phyloP scores from a whole-genome alignment of 768 basidiomycete genomes.

The Mycena capillaripes region DNA sequence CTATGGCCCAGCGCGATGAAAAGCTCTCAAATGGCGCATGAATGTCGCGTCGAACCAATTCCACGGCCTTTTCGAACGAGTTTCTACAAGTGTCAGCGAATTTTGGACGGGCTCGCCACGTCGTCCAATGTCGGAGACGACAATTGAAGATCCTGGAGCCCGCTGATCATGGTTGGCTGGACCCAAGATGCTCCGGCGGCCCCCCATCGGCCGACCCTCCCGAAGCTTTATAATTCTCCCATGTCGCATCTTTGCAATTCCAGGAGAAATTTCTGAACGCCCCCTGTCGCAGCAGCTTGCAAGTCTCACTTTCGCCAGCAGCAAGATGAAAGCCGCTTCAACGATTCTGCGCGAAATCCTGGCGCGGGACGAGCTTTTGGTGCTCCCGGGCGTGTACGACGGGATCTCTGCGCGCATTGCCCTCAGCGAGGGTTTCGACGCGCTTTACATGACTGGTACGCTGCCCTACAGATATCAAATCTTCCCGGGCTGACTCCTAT shows the following conservation, averaged over 20 bases:
- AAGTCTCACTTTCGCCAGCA: background rate
- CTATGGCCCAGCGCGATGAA: no score
- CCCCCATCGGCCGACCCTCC: conserved; percentile 8
- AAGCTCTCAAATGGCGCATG: no score
- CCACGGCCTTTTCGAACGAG: no score
- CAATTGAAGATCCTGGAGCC: background rate
- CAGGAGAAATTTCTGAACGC: background rate
- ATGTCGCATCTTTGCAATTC: background rate
- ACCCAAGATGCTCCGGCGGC: background rate
- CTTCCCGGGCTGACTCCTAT: background rate
- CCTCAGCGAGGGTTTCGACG: conserved; percentile 64
- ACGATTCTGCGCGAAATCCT: conserved; percentile 32
- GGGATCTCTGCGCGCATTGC: conserved; percentile 67
- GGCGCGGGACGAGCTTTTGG: conserved; percentile 29
- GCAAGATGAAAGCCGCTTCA: conserved; percentile 29
- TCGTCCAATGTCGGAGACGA: no score
- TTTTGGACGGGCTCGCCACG: no score
- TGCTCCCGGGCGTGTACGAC: conserved; percentile 59
- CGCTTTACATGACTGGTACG: conserved; percentile 65
- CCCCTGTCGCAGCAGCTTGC: background rate
- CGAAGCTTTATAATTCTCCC: background rate
- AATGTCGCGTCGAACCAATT: no score
- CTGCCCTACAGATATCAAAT: background rate
- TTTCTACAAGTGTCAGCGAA: no score
- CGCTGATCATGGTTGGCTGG: background rate